Base-by-base conservation (phyloP, 345 rosid species). In the Raphanus sativus region DNA sequence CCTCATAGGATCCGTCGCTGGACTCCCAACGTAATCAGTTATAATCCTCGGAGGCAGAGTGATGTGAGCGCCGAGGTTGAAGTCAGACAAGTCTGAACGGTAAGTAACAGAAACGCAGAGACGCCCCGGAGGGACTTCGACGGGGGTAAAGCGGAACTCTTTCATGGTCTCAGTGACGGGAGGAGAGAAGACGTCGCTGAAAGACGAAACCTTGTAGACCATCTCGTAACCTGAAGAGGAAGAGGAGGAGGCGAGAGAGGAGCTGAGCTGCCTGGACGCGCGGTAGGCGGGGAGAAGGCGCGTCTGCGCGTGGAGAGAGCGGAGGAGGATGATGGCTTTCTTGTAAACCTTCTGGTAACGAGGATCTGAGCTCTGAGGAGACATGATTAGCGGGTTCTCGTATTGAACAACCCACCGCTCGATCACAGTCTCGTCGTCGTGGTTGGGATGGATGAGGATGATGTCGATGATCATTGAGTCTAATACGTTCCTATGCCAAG, bases 381-480 rank as follows among this genome's bases (percentile, higher is more conserved):
- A 72, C 80, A 70, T 59, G 50, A 77, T 65, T 45, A 83, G 58
- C 0, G 89, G 84, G 42, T 84, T 83, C 83, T 93, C 93, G 21
- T 86, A 93, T 62, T 90, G 95, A 83, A 91, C 85, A 71, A 84
- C 81, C 98, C 98, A 93, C 77, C 97, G 85, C 84, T 91, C 98
- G 33, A 93, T 86, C 64, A 93, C 90, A 42, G 91, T 89, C 84
- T 93, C 96, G 82, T 58, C 73, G 54, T 80, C 38, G 56, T 83
- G 79, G 62, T 25, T 83, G 6, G 84, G 83, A 50, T 77, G 89
- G 65, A 89, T 87, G 16, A 93, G 89, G n/a, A 93, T 86, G 24
- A 93, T 81, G 77, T 93, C 97, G 9, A 93, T 87, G 30, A 93
- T 84, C 94, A 91, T 86, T 0, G 96, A 94, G 67, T 91, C 98